Conservation (phyloP, 805 yeast species). For the Pichia paraexigua region DNA sequence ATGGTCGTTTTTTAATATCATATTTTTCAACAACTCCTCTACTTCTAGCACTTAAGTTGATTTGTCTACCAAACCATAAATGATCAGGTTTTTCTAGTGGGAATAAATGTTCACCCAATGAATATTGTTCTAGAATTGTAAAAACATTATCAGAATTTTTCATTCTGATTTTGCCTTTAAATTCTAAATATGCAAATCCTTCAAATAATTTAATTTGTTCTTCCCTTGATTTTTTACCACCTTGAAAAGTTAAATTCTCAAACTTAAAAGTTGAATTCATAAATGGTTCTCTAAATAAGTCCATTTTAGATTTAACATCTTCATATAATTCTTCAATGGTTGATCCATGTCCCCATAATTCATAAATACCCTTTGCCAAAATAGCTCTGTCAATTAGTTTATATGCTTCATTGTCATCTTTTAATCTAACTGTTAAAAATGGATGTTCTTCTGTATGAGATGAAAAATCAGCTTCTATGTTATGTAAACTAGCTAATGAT, state of each 20-base stretch:
- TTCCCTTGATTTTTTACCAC: constrained; percentile 43
- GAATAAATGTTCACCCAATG: constrained; percentile 30
- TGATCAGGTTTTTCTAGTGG: constrained; percentile 40
- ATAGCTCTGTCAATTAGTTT: constrained; percentile 60
- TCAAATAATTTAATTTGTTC: constrained; percentile 60
- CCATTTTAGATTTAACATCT: constrained; percentile 31
- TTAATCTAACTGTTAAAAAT: constrained; percentile 60
- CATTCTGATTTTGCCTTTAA: constrained; percentile 72
- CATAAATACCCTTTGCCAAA: constrained; percentile 68
- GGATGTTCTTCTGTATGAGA: constrained; percentile 56
- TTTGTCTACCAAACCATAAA: constrained; percentile 70
- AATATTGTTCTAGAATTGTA: constrained; percentile 68
- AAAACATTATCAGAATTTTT: constrained; percentile 67
- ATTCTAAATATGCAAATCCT: constrained; percentile 57
- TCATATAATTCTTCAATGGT: constrained; percentile 51
- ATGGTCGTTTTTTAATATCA: constrained; percentile 74
- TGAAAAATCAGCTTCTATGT: constrained; percentile 50
- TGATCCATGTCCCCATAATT: constrained; percentile 71
- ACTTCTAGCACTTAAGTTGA: constrained; percentile 52
- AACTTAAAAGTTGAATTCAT: constrained; percentile 60
- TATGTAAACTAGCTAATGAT: constrained; percentile 64
- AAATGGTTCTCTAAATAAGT: constrained; percentile 27
- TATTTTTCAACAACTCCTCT: constrained; percentile 63
- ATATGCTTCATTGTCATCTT: constrained; percentile 59
- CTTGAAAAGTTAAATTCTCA: constrained; percentile 71